Evolutionary conservation across 345 rosid genomes (phyloP).

Genomic region (Populus davidiana): DNA sequence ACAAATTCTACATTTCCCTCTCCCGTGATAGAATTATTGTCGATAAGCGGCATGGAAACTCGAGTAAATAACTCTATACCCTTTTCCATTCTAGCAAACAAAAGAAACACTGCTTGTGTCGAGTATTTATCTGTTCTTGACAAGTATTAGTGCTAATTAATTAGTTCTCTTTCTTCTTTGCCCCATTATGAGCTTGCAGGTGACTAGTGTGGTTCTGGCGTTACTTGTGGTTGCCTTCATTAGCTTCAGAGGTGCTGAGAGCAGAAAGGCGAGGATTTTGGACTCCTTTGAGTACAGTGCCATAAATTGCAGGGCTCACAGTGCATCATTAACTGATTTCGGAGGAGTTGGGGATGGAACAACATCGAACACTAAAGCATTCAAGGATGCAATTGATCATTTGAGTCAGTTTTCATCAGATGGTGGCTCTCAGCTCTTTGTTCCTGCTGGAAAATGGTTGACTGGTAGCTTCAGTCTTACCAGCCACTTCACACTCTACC

Average conservation of each 20-base stretch:
- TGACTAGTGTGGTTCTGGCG: constrained; percentile 14
- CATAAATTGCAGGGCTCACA: constrained; percentile 70
- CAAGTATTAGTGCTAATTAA: neutral
- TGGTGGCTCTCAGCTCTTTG: constrained; percentile 72
- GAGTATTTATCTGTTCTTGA: neutral
- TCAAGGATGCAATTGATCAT: constrained; percentile 55
- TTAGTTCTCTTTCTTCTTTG: neutral
- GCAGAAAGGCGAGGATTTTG: constrained; percentile 30
- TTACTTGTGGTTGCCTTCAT: constrained; percentile 19
- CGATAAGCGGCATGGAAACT: constrained; percentile 6
- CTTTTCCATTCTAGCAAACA: neutral
- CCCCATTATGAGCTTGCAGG: constrained; percentile 19
- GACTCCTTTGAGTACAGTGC: constrained; percentile 66
- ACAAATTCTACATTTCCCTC: neutral
- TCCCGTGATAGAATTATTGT: constrained; percentile 19
- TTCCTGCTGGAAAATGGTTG: constrained; percentile 84
- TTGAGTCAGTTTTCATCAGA: constrained; percentile 49
- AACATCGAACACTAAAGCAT: constrained; percentile 78
- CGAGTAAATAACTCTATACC: constrained; percentile 19
- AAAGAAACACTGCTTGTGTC: neutral
- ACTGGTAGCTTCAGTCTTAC: constrained; percentile 79
- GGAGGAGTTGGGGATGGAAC: constrained; percentile 88
- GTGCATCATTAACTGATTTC: constrained; percentile 73
- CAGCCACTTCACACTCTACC: constrained; percentile 85
- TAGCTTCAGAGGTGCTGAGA: constrained; percentile 35